Percentiles rank a stretch among this genome's conserved stretches.
phyloP scores from a whole-genome alignment of 345 rosid species.

The Eutrema yunnanense region DNA sequence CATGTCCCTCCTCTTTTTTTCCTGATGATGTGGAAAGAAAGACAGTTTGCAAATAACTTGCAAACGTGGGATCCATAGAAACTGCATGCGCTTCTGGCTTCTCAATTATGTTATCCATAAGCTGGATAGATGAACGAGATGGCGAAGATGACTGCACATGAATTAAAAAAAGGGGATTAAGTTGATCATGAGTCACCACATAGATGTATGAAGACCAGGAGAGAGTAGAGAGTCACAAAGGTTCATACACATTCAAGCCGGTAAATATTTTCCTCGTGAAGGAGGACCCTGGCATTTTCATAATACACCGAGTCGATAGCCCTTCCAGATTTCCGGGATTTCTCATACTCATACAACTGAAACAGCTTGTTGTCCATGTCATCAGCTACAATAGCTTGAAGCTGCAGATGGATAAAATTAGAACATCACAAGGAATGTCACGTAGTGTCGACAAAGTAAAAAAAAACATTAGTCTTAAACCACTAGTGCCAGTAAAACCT shows the following conservation, averaged over 20 bases:
- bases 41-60: slow-evolving; percentile 59
- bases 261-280: slow-evolving; percentile 84
- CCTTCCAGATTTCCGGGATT: slow-evolving; percentile 53
- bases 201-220: not conserved
- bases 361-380: slow-evolving; percentile 85
- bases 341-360: slow-evolving; percentile 83
- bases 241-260: slow-evolving; percentile 71
- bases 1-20: slow-evolving; percentile 8
- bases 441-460: not conserved
- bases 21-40: slow-evolving; percentile 14
- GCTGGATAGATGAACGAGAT: slow-evolving; percentile 56
- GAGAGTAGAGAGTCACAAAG: not conserved
- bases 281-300: slow-evolving; percentile 78
- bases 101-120: slow-evolving; percentile 73
- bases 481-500: slow-evolving; percentile 39
- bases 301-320: slow-evolving; percentile 61
- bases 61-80: slow-evolving; percentile 80
- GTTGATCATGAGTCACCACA: not conserved
- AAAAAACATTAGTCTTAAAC: not conserved
- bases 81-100: slow-evolving; percentile 83
- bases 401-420: slow-evolving; percentile 40
- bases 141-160: slow-evolving; percentile 60
- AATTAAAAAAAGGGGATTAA: not conserved
- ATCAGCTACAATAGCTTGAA: slow-evolving; percentile 86
- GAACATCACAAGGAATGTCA: slow-evolving; percentile 12